Evolutionary conservation across 2,329 filamentous ascomycete genomes (phyloP).

Genomic region (Thielaviopsis populi): DNA sequence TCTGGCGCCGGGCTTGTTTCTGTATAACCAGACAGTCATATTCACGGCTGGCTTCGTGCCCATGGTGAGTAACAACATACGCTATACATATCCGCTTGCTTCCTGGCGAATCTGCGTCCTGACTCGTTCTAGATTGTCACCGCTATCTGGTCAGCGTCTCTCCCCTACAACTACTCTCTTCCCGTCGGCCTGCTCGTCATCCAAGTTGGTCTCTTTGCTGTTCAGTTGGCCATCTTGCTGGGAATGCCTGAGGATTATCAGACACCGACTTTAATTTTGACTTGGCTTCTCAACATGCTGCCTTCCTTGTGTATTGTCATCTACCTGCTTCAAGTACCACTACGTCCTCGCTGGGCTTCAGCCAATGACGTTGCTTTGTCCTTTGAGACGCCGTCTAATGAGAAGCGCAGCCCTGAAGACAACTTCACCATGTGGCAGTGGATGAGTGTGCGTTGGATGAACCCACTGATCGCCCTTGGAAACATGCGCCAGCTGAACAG

Average conservation of each 20-base stretch:
- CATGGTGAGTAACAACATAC: background rate
- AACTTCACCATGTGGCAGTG: slow-evolving; percentile 68
- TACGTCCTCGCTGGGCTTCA: slow-evolving; percentile 44
- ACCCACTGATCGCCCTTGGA: slow-evolving; percentile 53
- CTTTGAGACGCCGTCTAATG: slow-evolving; percentile 21
- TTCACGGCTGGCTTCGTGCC: background rate
- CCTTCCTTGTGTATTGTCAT: slow-evolving; percentile 33
- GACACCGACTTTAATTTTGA: slow-evolving; percentile 14
- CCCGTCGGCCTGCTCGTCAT: slow-evolving; percentile 22
- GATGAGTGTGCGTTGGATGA: slow-evolving; percentile 73
- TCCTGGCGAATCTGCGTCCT: background rate
- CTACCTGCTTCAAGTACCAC: slow-evolving; percentile 51
- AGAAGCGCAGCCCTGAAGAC: slow-evolving; percentile 62
- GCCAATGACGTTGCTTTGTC: slow-evolving; percentile 44
- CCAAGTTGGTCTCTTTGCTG: slow-evolving; percentile 22
- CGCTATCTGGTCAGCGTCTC: background rate
- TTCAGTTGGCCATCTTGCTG: slow-evolving; percentile 19
- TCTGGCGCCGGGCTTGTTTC: background rate
- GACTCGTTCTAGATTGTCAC: background rate
- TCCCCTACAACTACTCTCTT: background rate
- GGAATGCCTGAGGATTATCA: slow-evolving; percentile 21
- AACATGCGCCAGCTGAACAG: slow-evolving; percentile 52
- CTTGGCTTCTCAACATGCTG: slow-evolving; percentile 24
- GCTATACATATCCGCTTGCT: background rate
- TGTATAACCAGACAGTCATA: background rate